These are phyloP conservation scores for Colletotrichum karsti DNA, from an alignment of 2,329 filamentous ascomycete genomes.

Conservation along the genomic window DNA sequence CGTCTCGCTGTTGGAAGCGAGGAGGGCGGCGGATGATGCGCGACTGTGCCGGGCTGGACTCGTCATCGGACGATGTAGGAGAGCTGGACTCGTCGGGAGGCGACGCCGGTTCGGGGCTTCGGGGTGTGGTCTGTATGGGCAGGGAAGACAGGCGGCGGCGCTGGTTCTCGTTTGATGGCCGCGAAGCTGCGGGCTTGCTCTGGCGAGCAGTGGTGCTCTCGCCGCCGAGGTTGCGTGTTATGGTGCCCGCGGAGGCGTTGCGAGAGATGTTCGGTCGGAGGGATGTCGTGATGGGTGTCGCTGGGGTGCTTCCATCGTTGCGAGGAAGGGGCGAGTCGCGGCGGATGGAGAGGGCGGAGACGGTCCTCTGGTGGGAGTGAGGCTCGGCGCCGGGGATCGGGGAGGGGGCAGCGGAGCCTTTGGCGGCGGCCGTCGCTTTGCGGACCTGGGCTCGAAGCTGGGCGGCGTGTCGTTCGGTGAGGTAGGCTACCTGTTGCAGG, in stretches of 20 bases:
- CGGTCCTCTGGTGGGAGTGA: conserved; percentile 47
- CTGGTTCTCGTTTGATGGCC: conserved; percentile 38
- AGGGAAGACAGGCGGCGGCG: conserved; percentile 55
- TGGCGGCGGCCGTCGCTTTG: conserved; percentile 69
- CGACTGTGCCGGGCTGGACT: conserved; percentile 64
- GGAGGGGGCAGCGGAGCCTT: conserved; percentile 65
- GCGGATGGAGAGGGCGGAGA: conserved; percentile 65
- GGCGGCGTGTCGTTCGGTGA: conserved; percentile 89
- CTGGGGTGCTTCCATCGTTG: conserved; percentile 53
- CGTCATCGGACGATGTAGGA: conserved; percentile 53
- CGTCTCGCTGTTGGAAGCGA: conserved; percentile 49
- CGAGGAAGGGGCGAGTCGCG: conserved; percentile 64
- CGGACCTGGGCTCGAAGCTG: conserved; percentile 92
- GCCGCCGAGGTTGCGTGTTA: conserved; percentile 35
- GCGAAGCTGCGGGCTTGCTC: conserved; percentile 31
- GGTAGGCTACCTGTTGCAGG: conserved; percentile 90
- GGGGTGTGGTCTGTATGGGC: conserved; percentile 43
- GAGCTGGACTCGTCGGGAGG: conserved; percentile 49
- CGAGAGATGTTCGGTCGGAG: conserved; percentile 55
- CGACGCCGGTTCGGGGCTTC: conserved; percentile 34
- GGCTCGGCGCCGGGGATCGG: conserved; percentile 62
- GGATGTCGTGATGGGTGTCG: conserved; percentile 52
- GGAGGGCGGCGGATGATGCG: conserved; percentile 69
- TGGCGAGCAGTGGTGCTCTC: conserved; percentile 41
- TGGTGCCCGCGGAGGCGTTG: conserved; percentile 57